Conservation (phyloP, 768 basidiomycete genomes). For the Termitomyces sp. region DNA sequence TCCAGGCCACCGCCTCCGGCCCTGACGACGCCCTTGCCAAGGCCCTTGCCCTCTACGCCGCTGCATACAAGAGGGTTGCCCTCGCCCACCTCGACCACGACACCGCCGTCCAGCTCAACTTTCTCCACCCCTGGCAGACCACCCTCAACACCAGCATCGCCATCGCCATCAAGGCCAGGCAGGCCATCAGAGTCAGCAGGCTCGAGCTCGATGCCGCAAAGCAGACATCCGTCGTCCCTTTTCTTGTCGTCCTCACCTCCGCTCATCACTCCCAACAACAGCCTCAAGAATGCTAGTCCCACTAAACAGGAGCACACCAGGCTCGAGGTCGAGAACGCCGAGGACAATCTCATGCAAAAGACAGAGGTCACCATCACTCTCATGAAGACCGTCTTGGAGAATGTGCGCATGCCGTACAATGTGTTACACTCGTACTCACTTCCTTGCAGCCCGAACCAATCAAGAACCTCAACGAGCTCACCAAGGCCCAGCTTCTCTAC, state of each 20-base stretch:
- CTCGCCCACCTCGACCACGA: conserved; percentile 81
- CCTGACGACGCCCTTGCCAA: conserved; percentile 67
- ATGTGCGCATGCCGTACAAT: conserved; percentile 50
- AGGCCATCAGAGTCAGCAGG: conserved; percentile 74
- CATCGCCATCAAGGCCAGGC: conserved; percentile 92
- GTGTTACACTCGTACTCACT: background rate
- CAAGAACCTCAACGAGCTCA: too few species aligned
- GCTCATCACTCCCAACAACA: background rate
- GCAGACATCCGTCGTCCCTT: conserved; percentile 56
- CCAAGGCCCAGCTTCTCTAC: too few species aligned
- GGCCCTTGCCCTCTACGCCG: conserved; percentile 73
- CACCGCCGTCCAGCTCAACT: conserved; percentile 58
- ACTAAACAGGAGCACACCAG: too few species aligned
- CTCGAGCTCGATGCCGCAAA: conserved; percentile 91
- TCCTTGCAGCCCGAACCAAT: conserved; percentile 25
- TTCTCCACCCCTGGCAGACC: conserved; percentile 83
- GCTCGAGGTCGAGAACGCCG: too few species aligned
- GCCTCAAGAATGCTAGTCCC: too few species aligned
- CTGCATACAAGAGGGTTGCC: conserved; percentile 81
- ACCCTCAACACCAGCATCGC: conserved; percentile 81
- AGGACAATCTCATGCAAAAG: too few species aligned
- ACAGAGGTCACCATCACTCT: conserved; percentile 92
- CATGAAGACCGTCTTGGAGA: conserved; percentile 97
- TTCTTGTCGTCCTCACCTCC: background rate
- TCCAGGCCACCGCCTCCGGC: conserved; percentile 40